Base-by-base conservation (phyloP, 306 rosid species). In the Corylus americana region DNA sequence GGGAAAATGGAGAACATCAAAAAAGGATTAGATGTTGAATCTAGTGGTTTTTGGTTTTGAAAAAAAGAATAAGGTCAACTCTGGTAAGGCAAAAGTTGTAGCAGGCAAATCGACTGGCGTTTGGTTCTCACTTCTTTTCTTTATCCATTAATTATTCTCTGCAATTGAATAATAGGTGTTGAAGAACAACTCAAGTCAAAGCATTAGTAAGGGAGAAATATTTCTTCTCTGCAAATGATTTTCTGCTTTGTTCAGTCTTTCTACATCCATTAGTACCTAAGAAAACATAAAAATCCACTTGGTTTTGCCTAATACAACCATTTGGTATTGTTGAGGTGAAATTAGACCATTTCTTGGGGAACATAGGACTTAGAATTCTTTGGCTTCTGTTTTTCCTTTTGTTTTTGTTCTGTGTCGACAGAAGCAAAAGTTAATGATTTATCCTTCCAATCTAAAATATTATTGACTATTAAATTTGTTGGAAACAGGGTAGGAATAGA, bases 401-500 rank as follows among this genome's bases (percentile, higher is more conserved):
- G 3, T 27, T 11, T 11, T 25, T 61, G 66, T 35, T 17, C 4
- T 16, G 35, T 16, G 50, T 39, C 22, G 7, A 35, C 18, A 4
- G n/a, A 18, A 8, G 4, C 16, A 48, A 57, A 4, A 7, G 11
- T 31, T 4, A 31, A 14, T 2, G 7, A 8, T 59, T 59, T 4
- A 11, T 8, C 25, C 39, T 17, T 64, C 47, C 20, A 8, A 67
- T 58, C 31, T 10, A 10, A 44, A 18, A 35, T 8, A 3, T 37
- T 67, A 18, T 39, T 67, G 27, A 67, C 18, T 39, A 2, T 37
- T 16, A 17, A 67, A 7, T 1, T 37, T 35, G 8, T 31, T 39
- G 66, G 55, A 76, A 79, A 81, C 81, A 90, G 98, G 63, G 97
- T 93, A 53, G 91, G 97, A 27, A 90, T 93, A 74, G 92, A 93